Percentiles rank a stretch among this genome's conserved stretches.
Conservation (phyloP, 441 rosid genomes). For the Cnidoscolus chayamansa region DNA sequence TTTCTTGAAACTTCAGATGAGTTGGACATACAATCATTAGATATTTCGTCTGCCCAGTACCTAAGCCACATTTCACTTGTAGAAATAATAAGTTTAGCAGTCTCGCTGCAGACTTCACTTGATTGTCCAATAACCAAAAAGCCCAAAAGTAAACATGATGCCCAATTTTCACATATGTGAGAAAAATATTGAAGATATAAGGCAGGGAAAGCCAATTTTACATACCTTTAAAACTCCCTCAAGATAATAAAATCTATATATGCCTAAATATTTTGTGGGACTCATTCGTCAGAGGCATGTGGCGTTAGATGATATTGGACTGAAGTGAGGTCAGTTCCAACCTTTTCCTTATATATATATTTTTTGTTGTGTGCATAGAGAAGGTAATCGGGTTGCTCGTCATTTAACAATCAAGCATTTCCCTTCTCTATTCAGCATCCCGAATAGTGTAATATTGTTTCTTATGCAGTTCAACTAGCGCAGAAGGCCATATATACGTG, state of each 20-base stretch:
- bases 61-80: neutral
- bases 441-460: too few relatives aligned
- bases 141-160: neutral
- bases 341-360: too few relatives aligned
- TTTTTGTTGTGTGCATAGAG: too few relatives aligned
- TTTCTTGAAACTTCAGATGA: neutral
- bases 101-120: neutral
- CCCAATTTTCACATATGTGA: neutral
- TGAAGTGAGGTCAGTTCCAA: too few relatives aligned
- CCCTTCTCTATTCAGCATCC: too few relatives aligned
- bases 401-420: too few relatives aligned
- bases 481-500: neutral
- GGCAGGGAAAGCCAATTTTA: neutral
- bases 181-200: neutral
- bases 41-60: neutral
- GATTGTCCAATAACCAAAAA: slow-evolving; percentile 6
- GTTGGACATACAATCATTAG: neutral
- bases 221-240: neutral
- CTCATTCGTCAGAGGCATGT: too few relatives aligned
- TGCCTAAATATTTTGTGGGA: neutral
- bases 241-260: neutral
- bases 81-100: neutral
- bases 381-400: too few relatives aligned
- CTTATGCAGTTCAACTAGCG: neutral
- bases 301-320: too few relatives aligned